Base-by-base conservation (phyloP, 1,284 basidiomycete genomes). In the Apiotrichum akiyoshidainum region DNA sequence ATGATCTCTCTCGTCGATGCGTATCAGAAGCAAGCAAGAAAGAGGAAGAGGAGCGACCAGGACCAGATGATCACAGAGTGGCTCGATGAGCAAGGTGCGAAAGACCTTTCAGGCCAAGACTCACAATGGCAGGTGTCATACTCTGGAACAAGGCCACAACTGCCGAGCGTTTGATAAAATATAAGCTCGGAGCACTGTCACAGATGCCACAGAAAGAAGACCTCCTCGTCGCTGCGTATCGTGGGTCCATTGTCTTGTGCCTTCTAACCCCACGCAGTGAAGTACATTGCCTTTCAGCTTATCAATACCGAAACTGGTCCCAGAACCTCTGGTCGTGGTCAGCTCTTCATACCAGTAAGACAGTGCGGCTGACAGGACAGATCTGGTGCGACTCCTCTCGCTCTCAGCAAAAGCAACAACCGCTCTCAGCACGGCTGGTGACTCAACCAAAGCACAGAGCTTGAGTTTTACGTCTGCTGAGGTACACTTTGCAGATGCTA, bases 1-100 rank as follows among this genome's bases (percentile, higher is more conserved):
- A 39, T 59, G 4, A 11, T 21, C 13, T 12, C 13, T 34, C 40
- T 46, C 0, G 37, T 39, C 5, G 50, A 50, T n/a, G 33, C 37
- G 2, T 51, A 49, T 10, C 46, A 50, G 6, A 50, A 46, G 14
- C 57, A 53, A 7, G n/a, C 26, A n/a, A 21, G n/a, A 7, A 54
- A 45, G 44, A 21, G 54, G 14, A 60, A 50, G 44, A 44, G 42
- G 1, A 39, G 54, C 11, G 55, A 54, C 2, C 48, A 54, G 13
- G 46, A 54, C 8, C 35, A 45, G 37, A 21, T 22, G 3, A 39
- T 12, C 1, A 44, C 59, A 17, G 46, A 61, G 44, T 57, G 52
- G 52, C 48, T 61, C 1, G 59, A 61, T 34, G 19, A 51, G 46
- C 22, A 61, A 45, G 59, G 59, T 52, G 26, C 26, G 26, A 31